Conservation (phyloP, 768 basidiomycete species). For the Tulasnella sp. region DNA sequence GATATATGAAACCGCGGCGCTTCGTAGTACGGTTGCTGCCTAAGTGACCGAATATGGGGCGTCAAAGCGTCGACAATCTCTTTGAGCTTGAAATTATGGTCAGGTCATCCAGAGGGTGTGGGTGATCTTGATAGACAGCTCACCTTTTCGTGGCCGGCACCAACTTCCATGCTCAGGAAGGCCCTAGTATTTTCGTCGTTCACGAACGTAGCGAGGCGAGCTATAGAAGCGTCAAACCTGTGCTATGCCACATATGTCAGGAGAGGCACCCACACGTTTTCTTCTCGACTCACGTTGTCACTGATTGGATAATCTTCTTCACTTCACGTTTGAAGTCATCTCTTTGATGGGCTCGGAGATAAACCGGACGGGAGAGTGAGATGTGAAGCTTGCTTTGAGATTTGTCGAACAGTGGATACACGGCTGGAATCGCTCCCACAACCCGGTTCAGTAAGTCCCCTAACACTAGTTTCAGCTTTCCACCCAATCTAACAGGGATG, state of each 20-base stretch:
- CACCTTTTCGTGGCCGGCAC: constrained; percentile 74
- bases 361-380: constrained; percentile 73
- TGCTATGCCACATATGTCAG: constrained; percentile 8
- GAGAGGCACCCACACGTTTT: no score
- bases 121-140: constrained; percentile 9
- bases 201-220: constrained; percentile 50
- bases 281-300: background rate
- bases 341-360: constrained; percentile 64
- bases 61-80: constrained; percentile 42
- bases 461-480: constrained; percentile 31
- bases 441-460: constrained; percentile 35
- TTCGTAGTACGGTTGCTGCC: constrained; percentile 68
- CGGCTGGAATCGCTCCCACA: constrained; percentile 34
- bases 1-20: constrained; percentile 80
- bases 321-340: constrained; percentile 50
- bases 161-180: constrained; percentile 71
- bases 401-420: constrained; percentile 32
- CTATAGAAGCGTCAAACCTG: constrained; percentile 66
- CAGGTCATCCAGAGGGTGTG: background rate
- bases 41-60: constrained; percentile 44
- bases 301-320: background rate
- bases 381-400: constrained; percentile 42
- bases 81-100: constrained; percentile 38
- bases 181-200: constrained; percentile 75
- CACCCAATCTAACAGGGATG: constrained; percentile 42